phyloP scores from a whole-genome alignment of 306 rosid species.

The Heteromeles arbutifolia region DNA sequence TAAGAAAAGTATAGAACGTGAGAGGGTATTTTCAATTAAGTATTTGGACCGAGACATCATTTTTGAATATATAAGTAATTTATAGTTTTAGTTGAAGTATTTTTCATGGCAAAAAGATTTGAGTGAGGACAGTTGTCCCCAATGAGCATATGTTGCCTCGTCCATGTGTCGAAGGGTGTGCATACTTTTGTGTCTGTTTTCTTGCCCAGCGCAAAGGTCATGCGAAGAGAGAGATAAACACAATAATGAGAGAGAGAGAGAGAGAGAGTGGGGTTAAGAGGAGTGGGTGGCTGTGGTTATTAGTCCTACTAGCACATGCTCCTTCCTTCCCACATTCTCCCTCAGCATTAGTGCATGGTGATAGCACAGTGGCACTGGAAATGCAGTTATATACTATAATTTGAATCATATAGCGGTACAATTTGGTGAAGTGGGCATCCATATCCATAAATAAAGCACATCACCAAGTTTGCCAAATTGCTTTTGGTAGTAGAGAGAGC shows the following conservation, averaged over 20 bases:
- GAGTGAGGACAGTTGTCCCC: too few relatives aligned
- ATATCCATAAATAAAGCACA: not conserved
- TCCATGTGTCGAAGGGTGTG: too few relatives aligned
- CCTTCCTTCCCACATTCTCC: not conserved
- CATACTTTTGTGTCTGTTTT: not conserved
- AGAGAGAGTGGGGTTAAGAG: not conserved
- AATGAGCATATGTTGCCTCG: too few relatives aligned
- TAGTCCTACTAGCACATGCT: not conserved
- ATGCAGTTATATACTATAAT: not conserved
- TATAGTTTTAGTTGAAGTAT: too few relatives aligned
- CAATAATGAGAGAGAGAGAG: not conserved
- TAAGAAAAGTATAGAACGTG: too few relatives aligned
- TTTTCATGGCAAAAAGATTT: too few relatives aligned
- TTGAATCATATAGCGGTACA: too few relatives aligned
- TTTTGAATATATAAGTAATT: too few relatives aligned
- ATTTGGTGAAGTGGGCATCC: not conserved
- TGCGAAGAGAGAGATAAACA: not conserved
- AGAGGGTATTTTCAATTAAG: too few relatives aligned
- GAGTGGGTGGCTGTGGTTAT: slow-evolving; percentile 10
- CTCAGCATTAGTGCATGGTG: not conserved
- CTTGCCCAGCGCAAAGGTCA: too few relatives aligned
- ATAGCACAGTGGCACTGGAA: not conserved
- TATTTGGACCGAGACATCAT: too few relatives aligned
- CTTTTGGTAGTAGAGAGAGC: not conserved
- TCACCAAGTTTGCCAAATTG: not conserved